Evolutionary conservation across 805 yeast species (phyloP).

Genomic region (Yarrowia sp.): DNA sequence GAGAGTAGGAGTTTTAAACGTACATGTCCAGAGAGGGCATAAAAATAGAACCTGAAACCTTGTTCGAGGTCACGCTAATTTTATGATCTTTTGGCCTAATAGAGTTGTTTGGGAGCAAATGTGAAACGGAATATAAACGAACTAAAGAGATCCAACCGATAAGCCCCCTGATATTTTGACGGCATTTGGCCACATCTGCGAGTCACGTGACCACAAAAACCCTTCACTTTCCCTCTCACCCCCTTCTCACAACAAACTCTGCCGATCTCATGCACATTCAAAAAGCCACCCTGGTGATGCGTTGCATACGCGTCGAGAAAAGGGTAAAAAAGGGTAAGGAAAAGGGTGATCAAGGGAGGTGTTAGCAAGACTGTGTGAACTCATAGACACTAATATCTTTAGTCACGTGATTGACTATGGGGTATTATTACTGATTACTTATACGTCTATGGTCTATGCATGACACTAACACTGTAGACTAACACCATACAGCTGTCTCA

Average conservation of each 20-base stretch:
- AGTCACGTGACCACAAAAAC: neutral
- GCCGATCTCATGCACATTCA: neutral
- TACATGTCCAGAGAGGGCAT: neutral
- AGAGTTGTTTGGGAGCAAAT: constrained; percentile 17
- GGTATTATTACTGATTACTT: too few relatives aligned
- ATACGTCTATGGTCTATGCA: too few relatives aligned
- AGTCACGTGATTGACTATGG: neutral
- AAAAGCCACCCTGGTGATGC: constrained; percentile 23
- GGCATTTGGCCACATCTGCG: too few relatives aligned
- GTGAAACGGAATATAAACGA: neutral
- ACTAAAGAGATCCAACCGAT: too few relatives aligned
- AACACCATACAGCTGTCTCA: neutral
- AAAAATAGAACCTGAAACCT: constrained; percentile 19
- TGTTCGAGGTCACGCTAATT: neutral
- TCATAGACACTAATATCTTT: too few relatives aligned
- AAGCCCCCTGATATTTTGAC: neutral
- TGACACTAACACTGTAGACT: neutral
- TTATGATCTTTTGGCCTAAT: neutral
- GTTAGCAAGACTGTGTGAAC: too few relatives aligned
- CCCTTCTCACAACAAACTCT: neutral
- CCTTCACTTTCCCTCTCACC: neutral
- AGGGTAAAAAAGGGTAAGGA: neutral
- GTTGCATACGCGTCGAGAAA: constrained; percentile 29
- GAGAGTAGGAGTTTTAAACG: neutral
- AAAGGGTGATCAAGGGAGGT: neutral